Evolutionary conservation across 345 rosid genomes (phyloP), one percentile per base, ranked within the genome.

Genomic region (Pistacia atlantica): DNA sequence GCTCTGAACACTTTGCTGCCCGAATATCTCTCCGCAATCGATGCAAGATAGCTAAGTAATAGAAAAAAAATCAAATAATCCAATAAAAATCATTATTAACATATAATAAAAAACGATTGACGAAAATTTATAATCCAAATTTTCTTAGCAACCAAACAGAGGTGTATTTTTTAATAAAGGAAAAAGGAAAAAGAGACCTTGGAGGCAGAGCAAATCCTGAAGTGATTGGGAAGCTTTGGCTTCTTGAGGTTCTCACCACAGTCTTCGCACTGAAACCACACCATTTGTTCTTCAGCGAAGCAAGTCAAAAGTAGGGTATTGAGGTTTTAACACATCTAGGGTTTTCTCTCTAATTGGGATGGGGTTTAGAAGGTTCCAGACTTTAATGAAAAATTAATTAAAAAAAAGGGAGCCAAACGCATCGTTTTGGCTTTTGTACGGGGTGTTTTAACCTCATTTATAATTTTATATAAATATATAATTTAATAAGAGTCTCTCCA

Each of bases 191-290:
- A 5, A 12, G 10, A 63, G 37, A 91, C 98, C 98, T 87, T 91
- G 52, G 78, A 57, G 64, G 99, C 97, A 67, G 93, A 85, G 88
- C 98, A 96, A 63, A 87, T 86, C 45, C 97, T 73, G 86, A 93
- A 96, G 78, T 96, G 99, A 84, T 79, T 80, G 45, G 89, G 83
- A 58, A 96, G 82, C 86, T 95, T 96, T 42, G 99, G 99, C 67
- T 96, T 96, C 95, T 96, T 96, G 78, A 95, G 86, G 77, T 85
- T 84, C 84, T 89, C 97, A 17, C 99, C 99, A 67, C 98, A 95
- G 67, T 91, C 99, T 73, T 95, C 98, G 78, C 99, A 95, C 86
- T 93, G 99, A 81, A 95, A 93, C 99, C 99, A 95, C 79, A 95
- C 98, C 98, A 95, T 95, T 74, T 72, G 18, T 71, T 61, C n/a